Base-by-base conservation (phyloP, 768 basidiomycete species). In the Phanerochaete carnosa region DNA sequence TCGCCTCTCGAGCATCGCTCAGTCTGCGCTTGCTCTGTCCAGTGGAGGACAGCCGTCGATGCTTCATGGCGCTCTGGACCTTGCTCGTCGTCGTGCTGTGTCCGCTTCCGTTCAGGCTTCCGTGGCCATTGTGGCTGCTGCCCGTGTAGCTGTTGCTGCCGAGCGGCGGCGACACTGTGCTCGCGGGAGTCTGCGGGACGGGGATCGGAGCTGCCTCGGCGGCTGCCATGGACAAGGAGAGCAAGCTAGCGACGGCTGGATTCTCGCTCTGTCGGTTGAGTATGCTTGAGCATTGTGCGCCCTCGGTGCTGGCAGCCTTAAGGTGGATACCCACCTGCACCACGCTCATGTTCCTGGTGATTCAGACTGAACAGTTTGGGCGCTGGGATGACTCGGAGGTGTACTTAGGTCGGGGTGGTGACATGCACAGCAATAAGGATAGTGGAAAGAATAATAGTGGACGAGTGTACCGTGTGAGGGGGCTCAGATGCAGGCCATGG, bases 1-100 rank as follows among this genome's bases (percentile, higher is more conserved):
- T 87, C 46, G 91, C 91, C 72, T 92, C 90, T 52, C 88, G 78
- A 26, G 90, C 90, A 71, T 92, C 91, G 72, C 89, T 91, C 64
- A 90, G 70, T 59, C 91, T 78, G 66, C 91, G 80, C 69, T 85
- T 83, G 26, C 83, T 78, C 73, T 89, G 85, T 22, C 89, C 87
- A 12, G 84, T 80, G 0, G 90, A 91, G 19, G 88, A 85, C 22
- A 90, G 74, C 19, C 90, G 79, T 56, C 90, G 84, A 70, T 90
- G 88, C 66, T 88, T 82, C 60, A 64, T 63, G 12, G 68, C 68
- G 49, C 65, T 64, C 35, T 73, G 72, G 3, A 63, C 65, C 69
- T 68, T 72, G 58, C 58, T 53, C 56, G 67, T 56, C 64, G 67
- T 56, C 64, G 63, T 71, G 56, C 68, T 64, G 45, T 70, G 72